phyloP scores from a whole-genome alignment of 441 rosid genomes.

The Aquilaria agallochum region DNA sequence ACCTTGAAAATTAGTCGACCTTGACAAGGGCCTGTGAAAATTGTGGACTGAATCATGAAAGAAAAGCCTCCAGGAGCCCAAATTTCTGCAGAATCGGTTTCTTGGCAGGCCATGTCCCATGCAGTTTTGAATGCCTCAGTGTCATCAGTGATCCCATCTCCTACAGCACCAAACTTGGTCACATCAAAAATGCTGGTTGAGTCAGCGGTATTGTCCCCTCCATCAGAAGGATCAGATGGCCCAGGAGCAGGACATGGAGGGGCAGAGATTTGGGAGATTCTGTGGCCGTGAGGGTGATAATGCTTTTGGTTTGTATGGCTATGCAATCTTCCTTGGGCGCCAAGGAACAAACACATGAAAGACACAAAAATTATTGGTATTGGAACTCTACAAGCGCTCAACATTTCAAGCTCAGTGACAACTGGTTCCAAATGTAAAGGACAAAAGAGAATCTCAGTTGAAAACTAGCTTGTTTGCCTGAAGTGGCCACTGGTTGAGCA shows the following conservation, averaged over 20 bases:
- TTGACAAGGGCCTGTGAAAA: slow-evolving; percentile 88
- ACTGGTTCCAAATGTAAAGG: too few relatives aligned
- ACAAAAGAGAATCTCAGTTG: too few relatives aligned
- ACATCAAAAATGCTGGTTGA: slow-evolving; percentile 40
- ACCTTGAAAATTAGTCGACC: slow-evolving; percentile 61
- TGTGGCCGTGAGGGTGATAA: slow-evolving; percentile 27
- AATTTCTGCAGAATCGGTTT: slow-evolving; percentile 35
- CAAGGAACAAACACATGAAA: slow-evolving; percentile 27
- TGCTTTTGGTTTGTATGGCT: slow-evolving; percentile 34
- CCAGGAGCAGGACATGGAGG: slow-evolving; percentile 33
- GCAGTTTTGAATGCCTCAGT: slow-evolving; percentile 76
- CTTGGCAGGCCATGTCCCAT: slow-evolving; percentile 69
- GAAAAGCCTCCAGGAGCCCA: slow-evolving; percentile 58
- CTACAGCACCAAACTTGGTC: slow-evolving; percentile 66
- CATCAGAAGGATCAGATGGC: slow-evolving; percentile 5
- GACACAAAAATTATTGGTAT: slow-evolving; percentile 19
- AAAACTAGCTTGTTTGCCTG: too few relatives aligned
- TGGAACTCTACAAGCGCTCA: slow-evolving; percentile 5
- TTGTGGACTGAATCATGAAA: slow-evolving; percentile 76
- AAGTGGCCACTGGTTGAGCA: slow-evolving; percentile 6
- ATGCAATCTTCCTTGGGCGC: slow-evolving; percentile 39
- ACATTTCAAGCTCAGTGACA: too few relatives aligned
- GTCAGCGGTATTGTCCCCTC: slow-evolving; percentile 14
- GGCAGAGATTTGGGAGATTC: slow-evolving; percentile 30
- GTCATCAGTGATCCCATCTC: slow-evolving; percentile 75